Evolutionary conservation across 140 eudicot genomes (phyloP).

Genomic region (Oenanthe javanica): DNA sequence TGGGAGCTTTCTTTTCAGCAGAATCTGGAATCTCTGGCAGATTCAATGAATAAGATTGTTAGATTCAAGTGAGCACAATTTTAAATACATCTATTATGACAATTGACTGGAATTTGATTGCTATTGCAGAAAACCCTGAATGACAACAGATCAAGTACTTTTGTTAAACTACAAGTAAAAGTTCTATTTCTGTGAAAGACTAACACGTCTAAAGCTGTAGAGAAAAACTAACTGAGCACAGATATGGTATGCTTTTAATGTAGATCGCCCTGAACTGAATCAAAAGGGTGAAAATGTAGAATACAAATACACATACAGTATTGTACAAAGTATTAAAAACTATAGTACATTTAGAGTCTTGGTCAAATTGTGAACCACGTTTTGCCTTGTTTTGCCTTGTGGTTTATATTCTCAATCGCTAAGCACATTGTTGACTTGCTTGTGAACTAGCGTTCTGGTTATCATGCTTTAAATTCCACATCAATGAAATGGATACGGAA

Average conservation of each 20-base stretch:
- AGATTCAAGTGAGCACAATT: neutral
- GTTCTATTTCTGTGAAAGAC: neutral
- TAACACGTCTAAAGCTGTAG: neutral
- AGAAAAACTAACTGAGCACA: neutral
- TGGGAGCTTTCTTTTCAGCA: constrained; percentile 39
- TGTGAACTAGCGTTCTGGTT: neutral
- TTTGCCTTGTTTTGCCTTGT: neutral
- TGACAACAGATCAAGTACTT: neutral
- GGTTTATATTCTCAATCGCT: neutral
- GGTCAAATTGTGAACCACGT: neutral
- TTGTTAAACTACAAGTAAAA: neutral
- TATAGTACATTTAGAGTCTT: neutral
- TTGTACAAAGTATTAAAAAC: neutral
- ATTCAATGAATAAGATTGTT: neutral
- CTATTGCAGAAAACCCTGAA: neutral
- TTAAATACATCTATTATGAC: neutral
- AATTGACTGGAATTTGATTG: neutral
- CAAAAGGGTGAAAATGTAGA: neutral
- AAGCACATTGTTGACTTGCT: neutral
- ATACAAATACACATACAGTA: neutral
- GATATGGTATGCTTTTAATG: neutral
- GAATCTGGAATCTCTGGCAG: constrained; percentile 41
- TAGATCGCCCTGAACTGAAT: neutral
- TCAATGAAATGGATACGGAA: neutral
- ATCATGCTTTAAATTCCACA: too few relatives aligned